phyloP scores from a whole-genome alignment of 2,329 filamentous ascomycete genomes.

The Microdochium trichocladiopsis region DNA sequence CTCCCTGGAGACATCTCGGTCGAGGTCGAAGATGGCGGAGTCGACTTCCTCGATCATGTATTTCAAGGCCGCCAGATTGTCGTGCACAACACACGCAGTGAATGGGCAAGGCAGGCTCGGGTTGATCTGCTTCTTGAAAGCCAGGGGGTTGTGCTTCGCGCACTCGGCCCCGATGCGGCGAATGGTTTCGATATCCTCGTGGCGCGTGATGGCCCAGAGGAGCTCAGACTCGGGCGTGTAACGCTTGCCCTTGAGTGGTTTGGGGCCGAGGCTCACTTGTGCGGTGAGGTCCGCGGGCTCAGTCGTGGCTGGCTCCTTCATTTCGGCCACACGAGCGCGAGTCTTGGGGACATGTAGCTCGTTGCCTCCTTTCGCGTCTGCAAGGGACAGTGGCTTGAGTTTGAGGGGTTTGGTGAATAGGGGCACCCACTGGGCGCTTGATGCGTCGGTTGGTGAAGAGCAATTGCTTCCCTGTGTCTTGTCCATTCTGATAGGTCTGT shows the following conservation, averaged over 20 bases:
- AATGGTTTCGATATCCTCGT: neutral
- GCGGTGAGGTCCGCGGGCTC: too few species aligned
- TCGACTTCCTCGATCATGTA: neutral
- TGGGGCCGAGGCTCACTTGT: too few species aligned
- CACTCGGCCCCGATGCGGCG: neutral
- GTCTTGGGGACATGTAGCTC: neutral
- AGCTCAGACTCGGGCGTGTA: neutral
- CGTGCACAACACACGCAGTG: neutral
- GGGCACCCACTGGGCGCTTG: too few species aligned
- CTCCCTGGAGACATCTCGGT: neutral
- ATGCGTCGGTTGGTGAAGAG: too few species aligned
- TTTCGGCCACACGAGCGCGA: neutral
- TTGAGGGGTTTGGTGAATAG: neutral
- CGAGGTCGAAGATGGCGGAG: neutral
- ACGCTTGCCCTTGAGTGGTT: neutral
- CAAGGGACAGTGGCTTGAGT: neutral
- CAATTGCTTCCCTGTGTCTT: too few species aligned
- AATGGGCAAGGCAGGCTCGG: neutral
- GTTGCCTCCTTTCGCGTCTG: neutral
- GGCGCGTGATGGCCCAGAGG: neutral
- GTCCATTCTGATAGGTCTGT: too few species aligned
- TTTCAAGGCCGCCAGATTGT: neutral
- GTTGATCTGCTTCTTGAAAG: neutral
- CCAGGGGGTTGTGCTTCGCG: neutral
- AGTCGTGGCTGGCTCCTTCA: neutral